Conservation (phyloP, 495 filamentous ascomycete genomes). For the Cryomyces minteri region DNA sequence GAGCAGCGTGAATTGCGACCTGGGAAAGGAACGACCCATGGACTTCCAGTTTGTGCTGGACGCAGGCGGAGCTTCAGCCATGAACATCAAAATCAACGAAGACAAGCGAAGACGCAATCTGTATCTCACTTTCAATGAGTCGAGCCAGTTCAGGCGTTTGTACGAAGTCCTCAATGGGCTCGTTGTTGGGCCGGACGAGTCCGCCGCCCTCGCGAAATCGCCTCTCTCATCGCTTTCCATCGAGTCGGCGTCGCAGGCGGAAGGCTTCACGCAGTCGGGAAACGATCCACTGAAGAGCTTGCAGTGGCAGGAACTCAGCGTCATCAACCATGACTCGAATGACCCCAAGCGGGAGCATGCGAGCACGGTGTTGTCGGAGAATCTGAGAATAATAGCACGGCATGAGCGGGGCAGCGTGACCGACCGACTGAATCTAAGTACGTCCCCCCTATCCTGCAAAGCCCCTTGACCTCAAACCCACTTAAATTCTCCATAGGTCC, state of each 20-base stretch:
- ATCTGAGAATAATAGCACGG: slow-evolving; percentile 34
- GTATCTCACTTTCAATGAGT: slow-evolving; percentile 54
- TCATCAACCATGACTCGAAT: slow-evolving; percentile 21
- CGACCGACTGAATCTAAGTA: slow-evolving; percentile 20
- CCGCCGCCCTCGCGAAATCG: slow-evolving; percentile 38
- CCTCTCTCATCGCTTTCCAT: slow-evolving; percentile 42
- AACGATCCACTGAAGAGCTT: slow-evolving; percentile 17
- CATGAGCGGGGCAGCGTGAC: slow-evolving; percentile 18
- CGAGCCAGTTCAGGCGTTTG: slow-evolving; percentile 42
- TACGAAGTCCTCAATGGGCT: slow-evolving; percentile 55
- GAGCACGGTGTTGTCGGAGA: slow-evolving; percentile 45
- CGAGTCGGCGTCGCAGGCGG: slow-evolving; percentile 33
- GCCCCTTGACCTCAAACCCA: not conserved
- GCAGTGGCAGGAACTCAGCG: slow-evolving; percentile 25
- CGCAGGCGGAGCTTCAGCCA: slow-evolving; percentile 36
- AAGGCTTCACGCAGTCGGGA: slow-evolving; percentile 21
- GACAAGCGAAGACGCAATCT: slow-evolving; percentile 45
- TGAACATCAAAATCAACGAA: slow-evolving; percentile 5
- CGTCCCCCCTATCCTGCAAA: not conserved
- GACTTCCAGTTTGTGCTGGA: slow-evolving; percentile 55
- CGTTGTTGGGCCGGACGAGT: slow-evolving; percentile 35
- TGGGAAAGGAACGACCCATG: slow-evolving; percentile 40
- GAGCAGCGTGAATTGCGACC: slow-evolving; percentile 47
- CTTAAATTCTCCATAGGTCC: slow-evolving; percentile 3
- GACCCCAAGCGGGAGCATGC: slow-evolving; percentile 25